Base-by-base conservation (phyloP, 306 rosid species). In the Senna siamea region DNA sequence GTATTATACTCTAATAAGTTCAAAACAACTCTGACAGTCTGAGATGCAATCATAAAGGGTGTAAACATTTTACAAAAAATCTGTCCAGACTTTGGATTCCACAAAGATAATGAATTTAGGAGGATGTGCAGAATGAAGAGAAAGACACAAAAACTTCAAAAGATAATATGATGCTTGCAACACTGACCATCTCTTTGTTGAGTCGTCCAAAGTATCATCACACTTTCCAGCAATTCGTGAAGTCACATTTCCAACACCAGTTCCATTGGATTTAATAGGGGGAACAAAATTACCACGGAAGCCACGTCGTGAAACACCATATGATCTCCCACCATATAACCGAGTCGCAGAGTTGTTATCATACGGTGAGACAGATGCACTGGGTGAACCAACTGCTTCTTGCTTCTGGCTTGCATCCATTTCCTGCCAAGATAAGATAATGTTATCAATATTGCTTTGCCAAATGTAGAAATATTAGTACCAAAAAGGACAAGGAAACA, bases 151-250 rank as follows among this genome's bases (percentile, higher is more conserved):
- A 55, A 74, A 78, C 62, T 34, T 52, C 28, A 40, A 19, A 34
- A 65, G 72, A 70, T 14, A 32, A 43, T 41, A n/a, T 61, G 67
- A 71, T 62, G 69, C 47, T 26, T 66, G 65, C 51, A 83, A 76
- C 66, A 84, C 90, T 84, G 77, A 94, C 99, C 99, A 94, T 89
- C 77, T 88, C 84, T 89, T 92, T 67, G 96, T 89, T 59, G 97
- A 79, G 72, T 89, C 99, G 32, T 87, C 97, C 66, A 86, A 70
- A 65, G 93, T 43, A 82, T 94, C 97, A 69, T 85, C 97, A 15
- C 76, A 50, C 85, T 86, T 94, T 82, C 95, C 97, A 73, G 82
- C 79, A 13, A 48, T 70, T 67, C 86, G 85, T 59, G 97, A 82
- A 54, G 89, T 85, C 70, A 69, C 26, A 85, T 88, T 88, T 76